A percentile compares a stretch with the other conserved stretches of the same genome.
Evolutionary conservation across 1,284 basidiomycete species (phyloP).

Genomic region (Bjerkandera adusta): DNA sequence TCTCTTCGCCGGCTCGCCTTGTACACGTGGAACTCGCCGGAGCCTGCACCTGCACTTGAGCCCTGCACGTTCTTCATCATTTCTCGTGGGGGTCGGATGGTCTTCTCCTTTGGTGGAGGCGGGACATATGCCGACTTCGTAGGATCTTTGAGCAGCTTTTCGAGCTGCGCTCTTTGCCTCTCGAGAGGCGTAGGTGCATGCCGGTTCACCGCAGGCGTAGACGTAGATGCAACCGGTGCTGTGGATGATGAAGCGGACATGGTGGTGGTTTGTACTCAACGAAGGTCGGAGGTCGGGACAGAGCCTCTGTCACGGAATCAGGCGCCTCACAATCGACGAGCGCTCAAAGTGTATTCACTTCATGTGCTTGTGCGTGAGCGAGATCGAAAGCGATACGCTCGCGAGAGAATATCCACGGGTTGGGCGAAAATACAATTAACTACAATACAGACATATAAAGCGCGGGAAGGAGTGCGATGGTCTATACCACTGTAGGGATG

Average conservation of each 20-base stretch:
- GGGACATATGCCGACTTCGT: slow-evolving; percentile 78
- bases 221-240: slow-evolving; percentile 16
- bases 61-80: slow-evolving; percentile 99
- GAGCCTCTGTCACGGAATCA: too few species aligned
- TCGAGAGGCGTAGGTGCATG: slow-evolving; percentile 75
- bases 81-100: slow-evolving; percentile 77
- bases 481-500: too few species aligned
- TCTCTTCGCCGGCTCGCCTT: slow-evolving; percentile 93
- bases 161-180: slow-evolving; percentile 74
- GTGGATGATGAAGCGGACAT: slow-evolving; percentile 28
- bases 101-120: slow-evolving; percentile 72
- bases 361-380: too few species aligned
- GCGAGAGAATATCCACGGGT: too few species aligned
- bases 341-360: too few species aligned
- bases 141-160: slow-evolving; percentile 85
- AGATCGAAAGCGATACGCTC: too few species aligned
- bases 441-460: too few species aligned
- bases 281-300: neutral
- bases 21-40: slow-evolving; percentile 98
- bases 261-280: neutral
- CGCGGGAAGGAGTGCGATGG: too few species aligned
- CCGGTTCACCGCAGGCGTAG: slow-evolving; percentile 38
- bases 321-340: too few species aligned
- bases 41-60: slow-evolving; percentile 89
- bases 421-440: too few species aligned